These are phyloP conservation scores for Fusarium sp. DNA, from an alignment of 2,329 filamentous ascomycete genomes.

Conservation along the genomic window DNA sequence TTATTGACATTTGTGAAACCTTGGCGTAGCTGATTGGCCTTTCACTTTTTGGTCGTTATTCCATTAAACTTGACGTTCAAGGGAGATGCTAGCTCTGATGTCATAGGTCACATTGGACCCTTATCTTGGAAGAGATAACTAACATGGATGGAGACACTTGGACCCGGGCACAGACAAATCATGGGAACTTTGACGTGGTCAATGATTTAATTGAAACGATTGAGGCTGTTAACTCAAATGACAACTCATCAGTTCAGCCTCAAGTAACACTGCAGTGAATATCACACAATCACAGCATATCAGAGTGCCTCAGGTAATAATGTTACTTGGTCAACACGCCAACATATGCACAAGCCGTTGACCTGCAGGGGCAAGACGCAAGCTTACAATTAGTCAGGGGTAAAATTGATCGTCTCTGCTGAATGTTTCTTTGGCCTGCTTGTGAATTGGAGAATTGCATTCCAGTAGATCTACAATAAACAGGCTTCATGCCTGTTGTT, in stretches of 20 bases:
- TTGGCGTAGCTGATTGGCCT: background rate
- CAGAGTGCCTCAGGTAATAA: background rate
- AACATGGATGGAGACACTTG: slow-evolving; percentile 6
- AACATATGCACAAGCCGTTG: background rate
- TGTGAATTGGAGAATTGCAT: slow-evolving; percentile 4
- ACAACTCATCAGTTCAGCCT: background rate
- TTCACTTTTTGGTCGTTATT: background rate
- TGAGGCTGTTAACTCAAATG: background rate
- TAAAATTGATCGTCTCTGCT: background rate
- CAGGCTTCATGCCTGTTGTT: slow-evolving; percentile 17
- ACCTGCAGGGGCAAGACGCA: slow-evolving; percentile 3
- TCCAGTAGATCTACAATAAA: slow-evolving; percentile 15
- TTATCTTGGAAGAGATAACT: background rate
- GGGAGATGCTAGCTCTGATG: slow-evolving; percentile 10
- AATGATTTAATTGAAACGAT: background rate
- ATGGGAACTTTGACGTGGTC: background rate
- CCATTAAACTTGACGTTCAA: slow-evolving; percentile 2
- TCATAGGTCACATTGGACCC: slow-evolving; percentile 10
- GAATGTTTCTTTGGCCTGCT: background rate
- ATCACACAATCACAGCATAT: background rate
- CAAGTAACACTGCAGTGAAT: background rate
- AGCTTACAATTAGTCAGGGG: slow-evolving; percentile 22
- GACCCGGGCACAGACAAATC: slow-evolving; percentile 12
- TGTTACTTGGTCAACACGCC: slow-evolving; percentile 25
- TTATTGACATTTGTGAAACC: background rate